phyloP scores from a whole-genome alignment of 2,329 filamentous ascomycete genomes.

The Fusarium sp. region DNA sequence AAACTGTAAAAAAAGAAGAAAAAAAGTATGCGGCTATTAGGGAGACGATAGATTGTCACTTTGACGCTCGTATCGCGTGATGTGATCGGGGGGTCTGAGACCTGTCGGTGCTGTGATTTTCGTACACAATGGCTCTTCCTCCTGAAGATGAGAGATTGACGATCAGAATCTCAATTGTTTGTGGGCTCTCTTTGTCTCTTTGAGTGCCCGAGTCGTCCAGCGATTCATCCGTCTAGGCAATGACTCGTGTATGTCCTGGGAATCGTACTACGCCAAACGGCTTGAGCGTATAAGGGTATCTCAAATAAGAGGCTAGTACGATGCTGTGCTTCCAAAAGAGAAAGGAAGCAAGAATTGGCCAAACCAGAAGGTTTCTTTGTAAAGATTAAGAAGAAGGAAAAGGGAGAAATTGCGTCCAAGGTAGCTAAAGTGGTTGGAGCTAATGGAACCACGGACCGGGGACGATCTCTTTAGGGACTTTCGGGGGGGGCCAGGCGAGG shows the following conservation, averaged over 20 bases:
- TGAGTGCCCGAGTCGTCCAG: constrained; percentile 6
- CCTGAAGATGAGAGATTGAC: constrained; percentile 4
- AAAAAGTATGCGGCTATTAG: not conserved
- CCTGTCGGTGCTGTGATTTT: constrained; percentile 17
- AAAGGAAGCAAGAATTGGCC: not conserved
- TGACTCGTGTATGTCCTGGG: constrained; percentile 21
- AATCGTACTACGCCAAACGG: constrained; percentile 16
- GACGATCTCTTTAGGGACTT: constrained; percentile 22
- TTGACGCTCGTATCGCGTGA: constrained; percentile 10
- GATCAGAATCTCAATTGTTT: not conserved
- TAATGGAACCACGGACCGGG: constrained; percentile 36
- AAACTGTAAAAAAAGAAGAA: not conserved
- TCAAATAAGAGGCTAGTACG: not conserved
- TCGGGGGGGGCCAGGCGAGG: constrained; percentile 3
- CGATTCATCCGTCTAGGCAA: constrained; percentile 24
- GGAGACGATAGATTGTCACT: constrained; percentile 4
- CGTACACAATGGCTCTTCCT: constrained; percentile 2
- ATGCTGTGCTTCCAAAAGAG: not conserved
- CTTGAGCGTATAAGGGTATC: constrained; percentile 19
- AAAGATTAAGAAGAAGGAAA: not conserved
- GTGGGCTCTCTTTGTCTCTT: constrained; percentile 9
- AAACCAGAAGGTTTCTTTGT: not conserved
- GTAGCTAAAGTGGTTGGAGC: constrained; percentile 28
- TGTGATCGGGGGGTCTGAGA: constrained; percentile 15
- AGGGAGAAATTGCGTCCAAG: constrained; percentile 38